Percentiles rank a stretch among this genome's conserved stretches.
Evolutionary conservation across 2,329 filamentous ascomycete species (phyloP).

Genomic region (Ophiostoma perfectum): DNA sequence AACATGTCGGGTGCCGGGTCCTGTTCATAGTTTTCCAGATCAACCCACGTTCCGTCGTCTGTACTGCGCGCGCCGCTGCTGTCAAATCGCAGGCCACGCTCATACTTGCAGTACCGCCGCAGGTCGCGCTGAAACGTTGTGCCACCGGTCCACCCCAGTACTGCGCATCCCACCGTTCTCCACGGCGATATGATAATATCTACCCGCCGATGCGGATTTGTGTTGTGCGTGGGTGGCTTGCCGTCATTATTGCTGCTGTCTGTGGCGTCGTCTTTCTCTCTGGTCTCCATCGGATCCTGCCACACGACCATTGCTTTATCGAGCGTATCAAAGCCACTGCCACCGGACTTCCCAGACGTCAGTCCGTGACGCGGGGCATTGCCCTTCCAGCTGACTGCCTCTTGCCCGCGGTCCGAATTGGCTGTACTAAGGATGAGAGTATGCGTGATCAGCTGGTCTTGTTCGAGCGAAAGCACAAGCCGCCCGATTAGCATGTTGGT

Average conservation of each 20-base stretch:
- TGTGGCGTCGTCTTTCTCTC: conserved; percentile 25
- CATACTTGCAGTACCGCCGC: conserved; percentile 68
- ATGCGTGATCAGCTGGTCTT: conserved; percentile 69
- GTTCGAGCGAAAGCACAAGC: conserved; percentile 67
- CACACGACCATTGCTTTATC: conserved; percentile 92
- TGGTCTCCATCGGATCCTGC: conserved; percentile 56
- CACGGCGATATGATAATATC: conserved; percentile 90
- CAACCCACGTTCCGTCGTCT: conserved; percentile 61
- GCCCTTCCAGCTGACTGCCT: conserved; percentile 50
- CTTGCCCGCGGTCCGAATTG: conserved; percentile 68
- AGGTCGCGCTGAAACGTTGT: conserved; percentile 88
- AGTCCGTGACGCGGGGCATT: conserved; percentile 29
- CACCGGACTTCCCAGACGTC: conserved; percentile 29
- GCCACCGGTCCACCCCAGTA: conserved; percentile 82
- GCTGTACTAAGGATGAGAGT: conserved; percentile 65
- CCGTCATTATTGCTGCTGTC: conserved; percentile 25
- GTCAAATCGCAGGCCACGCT: conserved; percentile 78
- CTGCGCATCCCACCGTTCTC: conserved; percentile 80
- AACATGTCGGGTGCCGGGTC: conserved; percentile 56
- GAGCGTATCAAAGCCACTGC: conserved; percentile 73
- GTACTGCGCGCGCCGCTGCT: conserved; percentile 75
- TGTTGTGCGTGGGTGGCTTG: conserved; percentile 44
- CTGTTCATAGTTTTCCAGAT: conserved; percentile 55
- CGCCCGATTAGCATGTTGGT: conserved; percentile 67
- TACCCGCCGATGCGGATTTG: conserved; percentile 73